Conservation (phyloP, 1,139 yeast genomes). For the Wickerhamiella pararugosa region DNA sequence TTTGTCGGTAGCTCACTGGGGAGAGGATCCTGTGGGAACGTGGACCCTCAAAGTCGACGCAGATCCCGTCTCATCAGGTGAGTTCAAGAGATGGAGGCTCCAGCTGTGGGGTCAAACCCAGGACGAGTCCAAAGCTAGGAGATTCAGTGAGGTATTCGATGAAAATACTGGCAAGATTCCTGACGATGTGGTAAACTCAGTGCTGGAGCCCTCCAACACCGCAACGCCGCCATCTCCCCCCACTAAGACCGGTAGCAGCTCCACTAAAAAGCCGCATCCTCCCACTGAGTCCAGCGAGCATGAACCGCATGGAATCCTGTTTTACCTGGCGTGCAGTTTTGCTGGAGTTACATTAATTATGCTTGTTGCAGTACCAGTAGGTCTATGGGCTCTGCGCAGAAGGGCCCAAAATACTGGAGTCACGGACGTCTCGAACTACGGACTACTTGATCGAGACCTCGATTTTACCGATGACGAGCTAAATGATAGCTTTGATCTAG, state of each 20-base stretch:
- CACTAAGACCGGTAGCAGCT: background rate
- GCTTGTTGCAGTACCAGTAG: background rate
- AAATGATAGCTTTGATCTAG: too few species aligned
- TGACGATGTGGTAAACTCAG: background rate
- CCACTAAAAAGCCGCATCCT: background rate
- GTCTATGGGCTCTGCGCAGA: background rate
- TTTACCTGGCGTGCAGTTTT: conserved; percentile 2
- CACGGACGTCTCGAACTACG: too few species aligned
- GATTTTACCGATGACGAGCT: background rate
- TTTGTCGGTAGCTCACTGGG: conserved; percentile 99
- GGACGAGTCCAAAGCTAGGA: conserved; percentile 45
- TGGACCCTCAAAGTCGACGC: conserved; percentile 58
- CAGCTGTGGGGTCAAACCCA: conserved; percentile 68
- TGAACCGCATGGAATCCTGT: background rate
- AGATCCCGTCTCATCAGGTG: conserved; percentile 31
- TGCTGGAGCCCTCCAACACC: background rate
- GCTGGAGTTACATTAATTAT: conserved; percentile 1
- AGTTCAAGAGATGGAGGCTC: conserved; percentile 57
- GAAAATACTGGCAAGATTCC: conserved; percentile 11
- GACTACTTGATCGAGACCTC: too few species aligned
- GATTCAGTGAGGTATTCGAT: conserved; percentile 22
- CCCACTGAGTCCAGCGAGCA: too few species aligned
- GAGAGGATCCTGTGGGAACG: conserved; percentile 65
- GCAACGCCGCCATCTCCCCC: background rate
- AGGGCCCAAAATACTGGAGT: too few species aligned